phyloP scores from a whole-genome alignment of 768 basidiomycete species.

The Termitomyces sp. region DNA sequence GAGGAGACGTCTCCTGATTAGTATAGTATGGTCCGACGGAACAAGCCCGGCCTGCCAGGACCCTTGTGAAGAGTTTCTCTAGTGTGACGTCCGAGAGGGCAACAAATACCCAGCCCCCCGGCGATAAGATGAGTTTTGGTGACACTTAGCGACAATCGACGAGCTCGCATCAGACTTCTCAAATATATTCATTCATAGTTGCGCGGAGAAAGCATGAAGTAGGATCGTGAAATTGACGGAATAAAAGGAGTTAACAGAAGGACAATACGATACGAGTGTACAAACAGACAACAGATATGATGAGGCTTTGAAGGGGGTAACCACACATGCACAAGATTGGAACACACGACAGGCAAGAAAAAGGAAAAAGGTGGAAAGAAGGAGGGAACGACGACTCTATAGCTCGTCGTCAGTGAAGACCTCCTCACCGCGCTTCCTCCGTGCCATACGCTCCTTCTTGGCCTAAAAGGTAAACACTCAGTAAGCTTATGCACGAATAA shows the following conservation, averaged over 20 bases:
- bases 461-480: slow-evolving; percentile 22
- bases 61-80: neutral
- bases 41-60: slow-evolving; percentile 1
- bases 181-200: neutral
- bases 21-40: neutral
- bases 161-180: neutral
- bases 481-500: neutral
- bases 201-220: neutral
- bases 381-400: slow-evolving; percentile 22
- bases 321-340: slow-evolving; percentile 11
- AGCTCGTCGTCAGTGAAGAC: slow-evolving; percentile 57
- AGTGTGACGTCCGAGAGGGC: neutral
- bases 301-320: slow-evolving; percentile 1
- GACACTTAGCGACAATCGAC: neutral
- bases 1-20: neutral
- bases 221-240: slow-evolving; percentile 11
- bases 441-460: slow-evolving; percentile 96
- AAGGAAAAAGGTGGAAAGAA: slow-evolving; percentile 3
- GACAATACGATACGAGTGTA: slow-evolving; percentile 13
- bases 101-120: neutral
- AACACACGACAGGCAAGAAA: slow-evolving; percentile 3
- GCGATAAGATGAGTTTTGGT: slow-evolving; percentile 12
- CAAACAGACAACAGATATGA: slow-evolving; percentile 11
- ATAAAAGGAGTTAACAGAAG: slow-evolving; percentile 5
- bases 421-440: slow-evolving; percentile 84